Evolutionary conservation across 164 flowering plant genomes (phyloP).

Genomic region (Annona cherimola): DNA sequence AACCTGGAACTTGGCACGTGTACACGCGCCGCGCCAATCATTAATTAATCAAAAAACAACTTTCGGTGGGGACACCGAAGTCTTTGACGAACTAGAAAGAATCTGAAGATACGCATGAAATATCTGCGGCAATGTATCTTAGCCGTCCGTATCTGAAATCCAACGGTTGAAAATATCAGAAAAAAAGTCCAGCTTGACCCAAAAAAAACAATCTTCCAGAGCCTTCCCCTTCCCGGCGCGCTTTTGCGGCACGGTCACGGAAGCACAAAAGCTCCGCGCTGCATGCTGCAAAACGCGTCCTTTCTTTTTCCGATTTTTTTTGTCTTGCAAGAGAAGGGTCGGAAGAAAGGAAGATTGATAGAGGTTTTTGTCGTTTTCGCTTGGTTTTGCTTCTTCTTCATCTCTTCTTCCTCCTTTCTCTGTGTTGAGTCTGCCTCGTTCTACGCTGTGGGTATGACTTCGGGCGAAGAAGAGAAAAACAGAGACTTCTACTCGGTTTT

Average conservation of each 20-base stretch:
- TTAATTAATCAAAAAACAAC: too few species aligned
- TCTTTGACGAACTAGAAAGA: background rate
- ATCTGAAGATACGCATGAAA: constrained; percentile 6
- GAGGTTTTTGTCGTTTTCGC: background rate
- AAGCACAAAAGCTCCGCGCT: constrained; percentile 3
- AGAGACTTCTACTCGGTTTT: constrained; percentile 59
- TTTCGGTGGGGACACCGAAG: background rate
- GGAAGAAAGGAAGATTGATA: background rate
- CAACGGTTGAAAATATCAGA: background rate
- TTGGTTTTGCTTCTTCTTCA: background rate
- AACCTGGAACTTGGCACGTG: too few species aligned
- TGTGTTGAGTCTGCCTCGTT: background rate
- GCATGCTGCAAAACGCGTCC: background rate
- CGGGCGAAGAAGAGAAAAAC: constrained; percentile 32
- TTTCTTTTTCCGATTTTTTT: background rate
- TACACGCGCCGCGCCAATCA: too few species aligned
- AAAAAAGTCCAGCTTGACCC: background rate
- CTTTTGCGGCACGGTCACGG: background rate
- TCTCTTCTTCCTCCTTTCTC: too few species aligned
- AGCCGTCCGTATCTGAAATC: background rate
- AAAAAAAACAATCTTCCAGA: constrained; percentile 4
- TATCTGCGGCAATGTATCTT: background rate
- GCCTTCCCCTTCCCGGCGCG: background rate
- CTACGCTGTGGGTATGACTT: constrained; percentile 30
- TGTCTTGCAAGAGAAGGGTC: background rate